Conservation (phyloP, 768 basidiomycete genomes). For the Pholiota conissans region DNA sequence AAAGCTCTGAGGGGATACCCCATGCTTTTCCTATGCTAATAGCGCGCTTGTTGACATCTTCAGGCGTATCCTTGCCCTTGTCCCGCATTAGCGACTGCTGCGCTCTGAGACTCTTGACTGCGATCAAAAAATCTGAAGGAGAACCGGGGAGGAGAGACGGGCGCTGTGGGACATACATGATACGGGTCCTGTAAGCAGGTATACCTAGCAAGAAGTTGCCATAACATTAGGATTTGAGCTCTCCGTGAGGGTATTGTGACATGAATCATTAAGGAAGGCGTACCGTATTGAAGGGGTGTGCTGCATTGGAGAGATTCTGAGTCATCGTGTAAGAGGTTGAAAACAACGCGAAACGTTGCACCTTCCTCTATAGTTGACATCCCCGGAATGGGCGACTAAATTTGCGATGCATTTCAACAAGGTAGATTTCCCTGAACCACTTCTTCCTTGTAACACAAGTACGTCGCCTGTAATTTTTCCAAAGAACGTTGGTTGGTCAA, state of each 20-base stretch:
- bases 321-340: not conserved
- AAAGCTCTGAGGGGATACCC: slow-evolving; percentile 68
- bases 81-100: slow-evolving; percentile 28
- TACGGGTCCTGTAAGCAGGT: slow-evolving; percentile 73
- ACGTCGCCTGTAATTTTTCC: slow-evolving; percentile 52
- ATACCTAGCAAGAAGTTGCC: slow-evolving; percentile 62
- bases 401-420: slow-evolving; percentile 85
- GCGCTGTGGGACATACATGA: slow-evolving; percentile 87
- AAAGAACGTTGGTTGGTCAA: too few relatives aligned
- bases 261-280: too few relatives aligned
- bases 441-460: slow-evolving; percentile 74
- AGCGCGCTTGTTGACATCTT: slow-evolving; percentile 34
- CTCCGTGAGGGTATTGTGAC: too few relatives aligned
- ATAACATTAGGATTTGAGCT: too few relatives aligned
- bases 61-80: slow-evolving; percentile 13
- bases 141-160: slow-evolving; percentile 84
- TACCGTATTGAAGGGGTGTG: slow-evolving; percentile 48
- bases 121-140: slow-evolving; percentile 68
- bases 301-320: slow-evolving; percentile 27
- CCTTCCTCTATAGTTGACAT: slow-evolving; percentile 68
- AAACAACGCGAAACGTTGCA: slow-evolving; percentile 23
- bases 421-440: slow-evolving; percentile 81
- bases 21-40: slow-evolving; percentile 59
- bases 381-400: slow-evolving; percentile 68
- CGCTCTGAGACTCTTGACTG: slow-evolving; percentile 55